Evolutionary conservation across 768 basidiomycete species (phyloP), one percentile per base, ranked within the genome.

Genomic region (Trametes cingulata): DNA sequence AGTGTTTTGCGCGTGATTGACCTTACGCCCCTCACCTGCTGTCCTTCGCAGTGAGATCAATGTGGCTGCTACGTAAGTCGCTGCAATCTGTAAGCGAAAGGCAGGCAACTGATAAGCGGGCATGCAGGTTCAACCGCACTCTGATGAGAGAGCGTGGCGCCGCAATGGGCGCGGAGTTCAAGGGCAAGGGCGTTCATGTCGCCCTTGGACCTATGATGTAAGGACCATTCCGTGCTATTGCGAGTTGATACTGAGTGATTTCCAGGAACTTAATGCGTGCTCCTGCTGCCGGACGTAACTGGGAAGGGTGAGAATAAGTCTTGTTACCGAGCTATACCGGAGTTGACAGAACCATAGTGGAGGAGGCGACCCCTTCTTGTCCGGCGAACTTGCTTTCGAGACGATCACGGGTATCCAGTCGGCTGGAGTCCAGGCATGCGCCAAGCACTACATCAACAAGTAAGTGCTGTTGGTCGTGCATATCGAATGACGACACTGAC

Each of bases 301-400:
- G 92, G 91, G 94, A 96, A 78, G 92, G 92, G 39, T 94, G 88
- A 42, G 62, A 93, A 95, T 70, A 91, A 93, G 0, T 95, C 84
- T 74, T 76, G 94, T 12, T 69, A 82, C 15, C 90, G 92, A 7
- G 90, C 90, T 68, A 77, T 77, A n/a, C n/a, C n/a, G 12, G 79
- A 83, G 86, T 81, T 57, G 86, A 92, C 70, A 92, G 90, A 0
- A 82, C 93, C 53, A 73, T 86, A 27, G 94, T 12, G 65, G 58
- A 57, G 93, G 93, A 27, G 92, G 83, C 7, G 94, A 97, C 71
- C 95, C 95, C 0, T 96, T 85, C 75, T 76, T 96, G 17, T 70
- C 84, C 14, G 93, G 95, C 7, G 91, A 91, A 68, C 76, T 80
- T 6, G 82, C 86, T 0, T 88, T 83, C 57, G 88, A 93, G 71